Conservation (phyloP, 805 yeast species). For the Wickerhamiella bombiphila region DNA sequence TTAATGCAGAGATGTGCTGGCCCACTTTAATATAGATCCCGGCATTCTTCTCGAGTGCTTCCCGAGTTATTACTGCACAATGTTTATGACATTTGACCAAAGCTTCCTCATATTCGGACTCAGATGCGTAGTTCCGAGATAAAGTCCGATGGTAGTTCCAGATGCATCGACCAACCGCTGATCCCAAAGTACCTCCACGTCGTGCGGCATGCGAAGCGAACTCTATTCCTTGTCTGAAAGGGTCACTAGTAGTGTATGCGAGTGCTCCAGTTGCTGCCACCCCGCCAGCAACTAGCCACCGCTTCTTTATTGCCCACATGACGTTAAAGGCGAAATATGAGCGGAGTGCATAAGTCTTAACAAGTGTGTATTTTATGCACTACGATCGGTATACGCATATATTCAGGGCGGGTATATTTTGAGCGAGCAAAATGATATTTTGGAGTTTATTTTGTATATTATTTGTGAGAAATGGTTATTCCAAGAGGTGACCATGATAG, state of each 20-base stretch:
- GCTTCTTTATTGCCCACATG: background rate
- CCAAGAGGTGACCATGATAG: too few species aligned
- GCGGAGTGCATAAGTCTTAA: too few species aligned
- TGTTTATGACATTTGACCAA: conserved; percentile 51
- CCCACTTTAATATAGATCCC: conserved; percentile 91
- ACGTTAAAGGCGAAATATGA: too few species aligned
- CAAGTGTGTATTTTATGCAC: too few species aligned
- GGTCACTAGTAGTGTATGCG: conserved; percentile 15
- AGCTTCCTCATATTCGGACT: conserved; percentile 36
- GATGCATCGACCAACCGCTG: conserved; percentile 41
- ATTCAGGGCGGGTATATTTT: too few species aligned
- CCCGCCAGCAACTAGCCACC: conserved; percentile 1
- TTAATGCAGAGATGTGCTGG: conserved; percentile 84
- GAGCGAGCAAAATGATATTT: too few species aligned
- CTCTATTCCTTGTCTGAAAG: conserved; percentile 15
- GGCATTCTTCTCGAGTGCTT: conserved; percentile 72
- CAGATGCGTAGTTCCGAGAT: conserved; percentile 28
- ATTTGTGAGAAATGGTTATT: too few species aligned
- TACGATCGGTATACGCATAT: too few species aligned
- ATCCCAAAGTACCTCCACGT: conserved; percentile 21
- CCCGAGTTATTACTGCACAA: conserved; percentile 67
- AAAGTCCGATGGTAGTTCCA: conserved; percentile 49
- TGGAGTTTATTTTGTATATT: too few species aligned
- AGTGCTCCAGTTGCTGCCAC: conserved; percentile 1
- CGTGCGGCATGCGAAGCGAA: conserved; percentile 18